These are phyloP conservation scores for Tolypocladium tropicale DNA, from an alignment of 2,329 filamentous ascomycete genomes.

Conservation along the genomic window DNA sequence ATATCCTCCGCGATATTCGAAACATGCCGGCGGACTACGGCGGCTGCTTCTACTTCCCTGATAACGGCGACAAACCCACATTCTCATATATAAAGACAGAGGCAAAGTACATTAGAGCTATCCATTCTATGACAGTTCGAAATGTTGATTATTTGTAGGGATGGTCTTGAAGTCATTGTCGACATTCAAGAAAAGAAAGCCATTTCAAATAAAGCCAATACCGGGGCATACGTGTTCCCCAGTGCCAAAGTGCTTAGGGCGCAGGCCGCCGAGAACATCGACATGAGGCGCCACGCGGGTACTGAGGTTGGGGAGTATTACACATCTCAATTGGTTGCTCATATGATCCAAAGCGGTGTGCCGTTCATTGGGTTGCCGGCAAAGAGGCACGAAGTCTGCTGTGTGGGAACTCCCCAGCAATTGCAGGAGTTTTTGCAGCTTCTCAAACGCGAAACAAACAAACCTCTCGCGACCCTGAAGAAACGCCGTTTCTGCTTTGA, in stretches of 20 bases:
- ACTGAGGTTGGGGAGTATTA: slow-evolving; percentile 16
- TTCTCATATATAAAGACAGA: slow-evolving; percentile 20
- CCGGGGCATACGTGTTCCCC: slow-evolving; percentile 17
- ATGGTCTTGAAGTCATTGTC: slow-evolving; percentile 11
- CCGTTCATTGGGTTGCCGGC: slow-evolving; percentile 14
- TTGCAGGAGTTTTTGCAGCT: slow-evolving; percentile 14
- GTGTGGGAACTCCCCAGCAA: slow-evolving; percentile 18
- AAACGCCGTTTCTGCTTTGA: slow-evolving; percentile 21
- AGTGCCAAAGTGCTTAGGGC: slow-evolving; percentile 11
- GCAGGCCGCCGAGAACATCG: slow-evolving; percentile 8
- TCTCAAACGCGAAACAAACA: slow-evolving; percentile 2
- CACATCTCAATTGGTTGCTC: slow-evolving; percentile 8
- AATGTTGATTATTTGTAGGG: not conserved
- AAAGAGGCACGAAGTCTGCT: slow-evolving; percentile 13
- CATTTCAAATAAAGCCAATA: slow-evolving; percentile 18
- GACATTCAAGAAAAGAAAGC: slow-evolving; percentile 19
- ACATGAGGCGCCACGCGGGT: slow-evolving; percentile 10
- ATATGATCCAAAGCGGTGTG: slow-evolving; percentile 13
- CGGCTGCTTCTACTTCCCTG: slow-evolving; percentile 16
- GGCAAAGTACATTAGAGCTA: not conserved
- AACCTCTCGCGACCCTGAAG: slow-evolving; percentile 8
- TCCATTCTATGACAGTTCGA: too few species aligned
- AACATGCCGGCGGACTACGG: slow-evolving; percentile 14
- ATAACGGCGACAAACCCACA: slow-evolving; percentile 17
- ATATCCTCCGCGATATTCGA: slow-evolving; percentile 15